Base-by-base conservation (phyloP, 176 grass and related monocot species). In the Pontederia paniculata region DNA sequence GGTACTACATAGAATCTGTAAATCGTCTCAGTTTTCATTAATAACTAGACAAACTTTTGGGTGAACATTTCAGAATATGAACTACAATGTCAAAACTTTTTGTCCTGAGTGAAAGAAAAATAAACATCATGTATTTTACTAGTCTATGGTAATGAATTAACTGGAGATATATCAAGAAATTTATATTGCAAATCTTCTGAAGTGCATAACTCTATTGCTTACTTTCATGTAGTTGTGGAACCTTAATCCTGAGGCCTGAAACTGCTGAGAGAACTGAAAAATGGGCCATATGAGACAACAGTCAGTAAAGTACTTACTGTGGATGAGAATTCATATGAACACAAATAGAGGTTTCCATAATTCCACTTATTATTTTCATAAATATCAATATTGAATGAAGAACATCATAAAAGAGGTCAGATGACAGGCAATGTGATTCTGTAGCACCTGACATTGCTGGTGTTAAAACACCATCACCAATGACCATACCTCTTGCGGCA, bases 141-240 rank as follows among this genome's bases (percentile, higher is more conserved):
- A n/a, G n/a, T n/a, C n/a, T n/a, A n/a, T n/a, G n/a, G n/a, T n/a
- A n/a, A n/a, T n/a, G n/a, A n/a, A n/a, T n/a, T n/a, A n/a, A n/a
- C n/a, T n/a, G n/a, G n/a, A n/a, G n/a, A n/a, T n/a, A n/a, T n/a
- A n/a, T n/a, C n/a, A n/a, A n/a, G n/a, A n/a, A n/a, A n/a, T n/a
- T n/a, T n/a, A n/a, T n/a, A n/a, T n/a, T n/a, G n/a, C 25, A 12
- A 23, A 56, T 22, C 21, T 51, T 51, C 12, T n/a, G 13, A 51
- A 16, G 13, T 51, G 13, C 4, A n/a, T 12, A 16, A 11, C n/a
- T 21, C 18, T 46, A 20, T 21, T 45, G 23, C 78, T 88, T 89
- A 95, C 89, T 89, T 80, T 95, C 81, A 73, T 95, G 85, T 48
- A 95, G 67, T 62, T 70, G 76, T 37, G 89, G 89, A 67, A 80